Conservation (phyloP, 2,329 filamentous ascomycete genomes). For the Aureobasidium namibiae region DNA sequence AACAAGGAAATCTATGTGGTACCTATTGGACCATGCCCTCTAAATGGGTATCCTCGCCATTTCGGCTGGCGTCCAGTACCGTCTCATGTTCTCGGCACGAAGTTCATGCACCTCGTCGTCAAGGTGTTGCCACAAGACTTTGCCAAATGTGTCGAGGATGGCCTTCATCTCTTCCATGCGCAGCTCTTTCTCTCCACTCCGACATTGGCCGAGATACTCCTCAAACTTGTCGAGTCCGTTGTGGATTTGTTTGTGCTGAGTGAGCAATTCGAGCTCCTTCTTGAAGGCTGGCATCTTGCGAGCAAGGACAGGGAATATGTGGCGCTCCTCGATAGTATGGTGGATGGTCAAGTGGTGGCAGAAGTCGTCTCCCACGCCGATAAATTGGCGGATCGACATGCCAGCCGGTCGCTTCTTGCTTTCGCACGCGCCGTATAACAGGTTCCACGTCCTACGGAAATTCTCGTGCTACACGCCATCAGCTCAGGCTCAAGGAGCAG, state of each 20-base stretch:
- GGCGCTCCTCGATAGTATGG: constrained; percentile 73
- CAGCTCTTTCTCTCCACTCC: constrained; percentile 53
- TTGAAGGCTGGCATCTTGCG: constrained; percentile 71
- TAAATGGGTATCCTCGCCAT: constrained; percentile 63
- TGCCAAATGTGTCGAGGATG: constrained; percentile 70
- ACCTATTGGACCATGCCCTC: neutral
- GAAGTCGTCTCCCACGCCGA: constrained; percentile 62
- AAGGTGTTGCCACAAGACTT: constrained; percentile 72
- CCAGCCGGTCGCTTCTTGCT: constrained; percentile 50
- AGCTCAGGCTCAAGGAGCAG: neutral
- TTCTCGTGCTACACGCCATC: constrained; percentile 44
- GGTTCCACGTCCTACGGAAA: constrained; percentile 67
- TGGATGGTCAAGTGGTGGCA: constrained; percentile 63
- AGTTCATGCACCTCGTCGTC: constrained; percentile 75
- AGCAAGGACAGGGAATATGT: constrained; percentile 73
- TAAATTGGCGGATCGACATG: constrained; percentile 61
- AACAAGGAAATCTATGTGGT: neutral
- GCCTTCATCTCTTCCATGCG: constrained; percentile 52
- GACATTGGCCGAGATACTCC: constrained; percentile 26
- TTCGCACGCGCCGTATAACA: constrained; percentile 58
- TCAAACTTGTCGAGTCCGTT: constrained; percentile 37
- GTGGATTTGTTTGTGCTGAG: constrained; percentile 74
- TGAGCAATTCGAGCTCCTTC: constrained; percentile 55
- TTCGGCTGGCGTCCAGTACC: constrained; percentile 71
- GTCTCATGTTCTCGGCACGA: constrained; percentile 79